A percentile compares a stretch with the other conserved stretches of the same genome.
phyloP scores from a whole-genome alignment of 345 rosid genomes.

The Rhodamnia argentea region DNA sequence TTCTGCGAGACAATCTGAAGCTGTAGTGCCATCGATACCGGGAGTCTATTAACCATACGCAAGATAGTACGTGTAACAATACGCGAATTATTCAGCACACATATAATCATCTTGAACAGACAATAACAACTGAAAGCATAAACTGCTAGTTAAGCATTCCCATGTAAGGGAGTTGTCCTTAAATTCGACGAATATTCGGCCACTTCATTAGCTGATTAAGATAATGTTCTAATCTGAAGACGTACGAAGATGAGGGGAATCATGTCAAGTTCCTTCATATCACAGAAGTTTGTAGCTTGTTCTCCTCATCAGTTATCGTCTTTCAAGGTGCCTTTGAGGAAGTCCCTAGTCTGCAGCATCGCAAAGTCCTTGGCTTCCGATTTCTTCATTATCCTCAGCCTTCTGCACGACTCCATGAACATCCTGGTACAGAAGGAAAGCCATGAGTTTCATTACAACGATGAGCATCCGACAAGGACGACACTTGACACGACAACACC shows the following conservation, averaged over 20 bases:
- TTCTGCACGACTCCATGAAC: slow-evolving; percentile 9
- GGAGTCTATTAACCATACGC: neutral
- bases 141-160: neutral
- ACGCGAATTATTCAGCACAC: neutral
- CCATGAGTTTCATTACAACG: neutral
- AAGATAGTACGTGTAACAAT: neutral
- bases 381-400: slow-evolving; percentile 10
- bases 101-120: neutral
- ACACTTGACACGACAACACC: neutral
- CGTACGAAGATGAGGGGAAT: neutral
- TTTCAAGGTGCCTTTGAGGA: neutral
- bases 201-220: neutral
- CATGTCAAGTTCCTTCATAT: neutral
- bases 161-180: neutral
- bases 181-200: neutral
- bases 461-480: neutral
- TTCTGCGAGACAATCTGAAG: neutral
- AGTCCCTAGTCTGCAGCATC: neutral
- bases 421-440: neutral
- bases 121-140: neutral
- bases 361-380: slow-evolving; percentile 2
- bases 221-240: neutral
- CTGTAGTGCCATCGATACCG: neutral
- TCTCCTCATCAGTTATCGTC: neutral
- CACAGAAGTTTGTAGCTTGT: neutral